Conservation (phyloP, 2,329 filamentous ascomycete genomes). For the Dothidotthia symphoricarpi region DNA sequence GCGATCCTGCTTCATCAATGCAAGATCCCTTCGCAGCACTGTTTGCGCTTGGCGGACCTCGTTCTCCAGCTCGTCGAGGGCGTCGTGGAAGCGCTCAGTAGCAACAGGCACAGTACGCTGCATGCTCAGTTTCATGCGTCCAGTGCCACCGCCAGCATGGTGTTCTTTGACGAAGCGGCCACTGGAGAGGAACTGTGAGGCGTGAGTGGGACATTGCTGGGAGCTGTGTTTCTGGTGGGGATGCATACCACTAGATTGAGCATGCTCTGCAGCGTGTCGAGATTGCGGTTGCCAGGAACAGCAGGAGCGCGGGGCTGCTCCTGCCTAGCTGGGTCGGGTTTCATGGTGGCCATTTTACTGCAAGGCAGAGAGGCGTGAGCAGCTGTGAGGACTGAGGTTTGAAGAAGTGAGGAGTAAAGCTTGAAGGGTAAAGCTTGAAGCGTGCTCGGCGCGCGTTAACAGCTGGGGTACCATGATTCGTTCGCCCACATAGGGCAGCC, state of each 20-base stretch:
- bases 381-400: background rate
- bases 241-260: slow-evolving; percentile 48
- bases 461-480: no score
- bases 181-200: slow-evolving; percentile 43
- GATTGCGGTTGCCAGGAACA: slow-evolving; percentile 20
- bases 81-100: slow-evolving; percentile 48
- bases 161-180: slow-evolving; percentile 48
- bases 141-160: slow-evolving; percentile 28
- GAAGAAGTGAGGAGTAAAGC: slow-evolving; percentile 1
- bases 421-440: slow-evolving; percentile 9
- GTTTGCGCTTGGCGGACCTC: slow-evolving; percentile 42
- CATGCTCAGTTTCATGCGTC: slow-evolving; percentile 32
- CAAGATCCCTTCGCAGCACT: slow-evolving; percentile 39
- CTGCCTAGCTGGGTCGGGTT: slow-evolving; percentile 7
- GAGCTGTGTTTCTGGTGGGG: background rate
- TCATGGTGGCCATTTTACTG: slow-evolving; percentile 16
- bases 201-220: slow-evolving; percentile 7
- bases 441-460: slow-evolving; percentile 6
- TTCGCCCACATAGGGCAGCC: slow-evolving; percentile 2
- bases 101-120: slow-evolving; percentile 45
- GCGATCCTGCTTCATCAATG: slow-evolving; percentile 37
- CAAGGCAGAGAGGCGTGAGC: background rate
- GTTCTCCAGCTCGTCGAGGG: slow-evolving; percentile 53
- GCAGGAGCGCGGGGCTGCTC: slow-evolving; percentile 11
- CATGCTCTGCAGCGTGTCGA: slow-evolving; percentile 49